Conservation (phyloP, 768 basidiomycete species). For the Naganishia kalamii region DNA sequence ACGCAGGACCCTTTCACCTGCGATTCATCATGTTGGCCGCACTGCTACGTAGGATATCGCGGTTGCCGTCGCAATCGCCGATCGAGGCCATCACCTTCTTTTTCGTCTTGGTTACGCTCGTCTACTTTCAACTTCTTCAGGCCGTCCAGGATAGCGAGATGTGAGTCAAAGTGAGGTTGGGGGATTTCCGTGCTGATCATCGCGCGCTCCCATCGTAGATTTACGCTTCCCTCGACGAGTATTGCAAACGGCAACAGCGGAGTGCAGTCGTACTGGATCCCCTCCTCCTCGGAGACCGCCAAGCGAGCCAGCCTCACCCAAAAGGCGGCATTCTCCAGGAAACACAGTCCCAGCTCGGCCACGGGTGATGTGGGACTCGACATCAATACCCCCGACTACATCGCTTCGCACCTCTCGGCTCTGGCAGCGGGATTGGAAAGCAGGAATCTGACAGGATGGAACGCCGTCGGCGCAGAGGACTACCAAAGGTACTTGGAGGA, state of each 20-base stretch:
- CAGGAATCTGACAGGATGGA: constrained; percentile 8
- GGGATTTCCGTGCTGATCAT: not conserved
- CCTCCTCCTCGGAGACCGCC: constrained; percentile 11
- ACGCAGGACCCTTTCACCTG: not conserved
- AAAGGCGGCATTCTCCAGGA: constrained; percentile 10
- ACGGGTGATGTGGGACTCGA: not conserved
- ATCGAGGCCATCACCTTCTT: constrained; percentile 82
- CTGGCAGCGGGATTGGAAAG: constrained; percentile 2
- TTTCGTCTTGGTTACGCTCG: constrained; percentile 80
- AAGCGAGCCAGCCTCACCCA: not conserved
- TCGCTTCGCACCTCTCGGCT: constrained; percentile 1
- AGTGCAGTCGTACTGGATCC: constrained; percentile 9
- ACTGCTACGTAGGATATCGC: constrained; percentile 13
- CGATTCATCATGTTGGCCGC: constrained; percentile 5
- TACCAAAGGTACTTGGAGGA: constrained; percentile 3
- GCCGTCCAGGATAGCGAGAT: constrained; percentile 78
- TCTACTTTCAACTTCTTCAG: constrained; percentile 87
- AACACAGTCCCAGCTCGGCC: constrained; percentile 12
- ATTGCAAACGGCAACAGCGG: not conserved
- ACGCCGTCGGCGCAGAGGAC: not conserved
- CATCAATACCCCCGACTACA: not conserved
- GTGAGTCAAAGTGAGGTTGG: constrained; percentile 26
- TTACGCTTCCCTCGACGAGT: constrained; percentile 10
- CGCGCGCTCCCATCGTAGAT: not conserved
- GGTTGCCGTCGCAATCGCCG: constrained; percentile 31